Base-by-base conservation (phyloP, 1,139 yeast species). In the Magnusiomyces suaveolens region DNA sequence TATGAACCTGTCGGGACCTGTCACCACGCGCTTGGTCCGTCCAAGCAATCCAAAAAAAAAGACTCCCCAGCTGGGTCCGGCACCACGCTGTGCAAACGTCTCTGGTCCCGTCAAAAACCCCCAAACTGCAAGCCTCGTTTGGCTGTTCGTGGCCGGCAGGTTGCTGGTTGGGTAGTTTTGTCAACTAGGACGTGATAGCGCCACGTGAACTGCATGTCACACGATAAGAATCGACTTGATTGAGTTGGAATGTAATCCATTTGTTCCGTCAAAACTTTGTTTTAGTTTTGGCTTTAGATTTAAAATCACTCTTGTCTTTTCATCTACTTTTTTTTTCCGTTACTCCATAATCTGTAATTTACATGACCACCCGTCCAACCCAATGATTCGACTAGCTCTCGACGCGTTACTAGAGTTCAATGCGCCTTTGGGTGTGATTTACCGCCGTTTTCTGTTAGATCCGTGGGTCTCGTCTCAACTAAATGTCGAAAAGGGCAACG, bases 341-440 rank as follows among this genome's bases (percentile, higher is more conserved):
- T 36, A 36, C 10, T 36, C 16, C 16, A 10, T 36, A 29, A 29
- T 36, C 16, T 36, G 10, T 36, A 36, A 29, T 29, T 29, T 29
- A 29, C 12, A 6, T 29, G 33, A 29, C 12, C 33, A 29, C 33
- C 6, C n/a, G n/a, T n/a, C n/a, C n/a, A 29, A 6, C 12, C 12
- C 18, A n/a, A 32, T 39, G 51, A 48, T 50, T 16, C 51, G 38
- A 6, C 25, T 38, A 20, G 51, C 48, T n/a, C 52, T 53, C 24
- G 48, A 50, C 53, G 51, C 38, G 38, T 44, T 53, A 16, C 26
- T 53, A 12, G 51, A 51, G 29, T 41, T 51, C 16, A 51, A 51
- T 39, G 56, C 52, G 33, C 56, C 56, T 2, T 36, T 54, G n/a
- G 56, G 54, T 10, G 56, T 51, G 12, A 48, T 54, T 18, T 54